Conservation (phyloP, 306 rosid species). For the Luffa aegyptiaca region DNA sequence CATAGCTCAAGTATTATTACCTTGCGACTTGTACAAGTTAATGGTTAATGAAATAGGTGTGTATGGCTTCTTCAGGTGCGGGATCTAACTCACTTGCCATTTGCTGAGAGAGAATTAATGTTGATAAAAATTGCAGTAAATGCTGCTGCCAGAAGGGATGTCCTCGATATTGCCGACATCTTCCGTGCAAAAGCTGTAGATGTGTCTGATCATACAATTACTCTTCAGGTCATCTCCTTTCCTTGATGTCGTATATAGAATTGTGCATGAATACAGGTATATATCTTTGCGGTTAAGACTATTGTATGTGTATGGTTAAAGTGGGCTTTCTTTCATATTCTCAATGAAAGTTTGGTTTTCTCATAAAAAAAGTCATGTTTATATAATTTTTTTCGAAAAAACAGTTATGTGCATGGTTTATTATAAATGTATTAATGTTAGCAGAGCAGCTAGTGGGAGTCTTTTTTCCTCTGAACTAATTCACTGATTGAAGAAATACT, state of each 20-base stretch:
- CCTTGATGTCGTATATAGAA: background rate
- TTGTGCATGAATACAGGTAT: background rate
- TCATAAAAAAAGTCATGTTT: too few relatives aligned
- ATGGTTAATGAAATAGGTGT: conserved; percentile 1
- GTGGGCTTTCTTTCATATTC: too few relatives aligned
- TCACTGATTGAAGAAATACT: background rate
- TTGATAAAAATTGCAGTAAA: conserved; percentile 46
- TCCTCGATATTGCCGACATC: conserved; percentile 46
- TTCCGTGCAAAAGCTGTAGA: conserved; percentile 58
- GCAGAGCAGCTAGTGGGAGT: background rate
- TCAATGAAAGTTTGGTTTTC: too few relatives aligned
- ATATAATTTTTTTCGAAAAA: too few relatives aligned
- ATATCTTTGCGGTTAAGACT: background rate
- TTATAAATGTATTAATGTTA: background rate
- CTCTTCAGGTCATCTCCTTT: conserved; percentile 36
- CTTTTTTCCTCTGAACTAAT: background rate
- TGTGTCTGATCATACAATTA: conserved; percentile 49
- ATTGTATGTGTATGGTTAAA: background rate
- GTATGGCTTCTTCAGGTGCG: conserved; percentile 27
- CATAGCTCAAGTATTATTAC: background rate
- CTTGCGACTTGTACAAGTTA: background rate
- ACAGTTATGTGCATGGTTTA: background rate
- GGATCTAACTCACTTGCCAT: conserved; percentile 39
- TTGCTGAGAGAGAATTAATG: conserved; percentile 53
- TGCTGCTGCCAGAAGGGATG: conserved; percentile 44